A percentile compares a stretch with the other conserved stretches of the same genome.
phyloP scores from a whole-genome alignment of 306 rosid genomes.

The Alnus glutinosa region DNA sequence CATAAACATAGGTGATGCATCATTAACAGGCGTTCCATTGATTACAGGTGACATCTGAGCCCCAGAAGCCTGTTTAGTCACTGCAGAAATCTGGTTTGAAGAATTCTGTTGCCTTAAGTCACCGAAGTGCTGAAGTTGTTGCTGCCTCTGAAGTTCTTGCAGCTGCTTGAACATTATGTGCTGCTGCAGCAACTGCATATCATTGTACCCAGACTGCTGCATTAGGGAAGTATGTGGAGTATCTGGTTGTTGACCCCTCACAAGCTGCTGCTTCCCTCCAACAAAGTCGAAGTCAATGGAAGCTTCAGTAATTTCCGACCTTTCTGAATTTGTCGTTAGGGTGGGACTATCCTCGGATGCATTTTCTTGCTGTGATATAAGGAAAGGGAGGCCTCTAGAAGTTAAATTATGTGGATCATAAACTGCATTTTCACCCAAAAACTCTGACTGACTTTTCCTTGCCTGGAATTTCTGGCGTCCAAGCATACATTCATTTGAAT shows the following conservation, averaged over 20 bases:
- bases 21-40: slow-evolving; percentile 47
- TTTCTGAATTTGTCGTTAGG: slow-evolving; percentile 60
- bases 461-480: slow-evolving; percentile 35
- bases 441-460: slow-evolving; percentile 32
- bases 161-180: slow-evolving; percentile 51
- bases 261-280: slow-evolving; percentile 47
- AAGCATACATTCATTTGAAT: slow-evolving; percentile 48
- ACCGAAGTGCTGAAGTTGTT: slow-evolving; percentile 48
- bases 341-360: slow-evolving; percentile 61
- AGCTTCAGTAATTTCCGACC: slow-evolving; percentile 56
- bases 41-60: slow-evolving; percentile 47
- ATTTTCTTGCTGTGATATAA: slow-evolving; percentile 49
- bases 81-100: slow-evolving; percentile 42
- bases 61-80: slow-evolving; percentile 44
- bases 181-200: slow-evolving; percentile 52
- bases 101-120: slow-evolving; percentile 54
- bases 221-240: slow-evolving; percentile 38
- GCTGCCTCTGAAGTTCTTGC: slow-evolving; percentile 62
- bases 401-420: slow-evolving; percentile 34
- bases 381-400: slow-evolving; percentile 31
- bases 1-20: slow-evolving; percentile 47
- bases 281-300: slow-evolving; percentile 49
- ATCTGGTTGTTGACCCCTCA: slow-evolving; percentile 39
- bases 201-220: slow-evolving; percentile 60
- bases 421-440: slow-evolving; percentile 39